Conservation (phyloP, 1,284 basidiomycete genomes). For the Puccinia hordei region DNA sequence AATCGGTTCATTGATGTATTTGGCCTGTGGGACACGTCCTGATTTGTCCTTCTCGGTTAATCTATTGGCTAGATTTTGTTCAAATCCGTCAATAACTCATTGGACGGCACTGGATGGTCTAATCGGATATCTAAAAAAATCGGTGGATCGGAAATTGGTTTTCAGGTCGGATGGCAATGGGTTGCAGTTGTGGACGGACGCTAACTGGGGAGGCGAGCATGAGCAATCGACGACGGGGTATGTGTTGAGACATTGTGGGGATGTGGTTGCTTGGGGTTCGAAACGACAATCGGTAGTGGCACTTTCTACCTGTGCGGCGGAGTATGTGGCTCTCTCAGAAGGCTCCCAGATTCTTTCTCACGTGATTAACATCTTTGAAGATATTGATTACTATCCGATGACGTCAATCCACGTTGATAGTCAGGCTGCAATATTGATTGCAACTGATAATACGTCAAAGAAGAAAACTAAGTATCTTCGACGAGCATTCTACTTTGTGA, state of each 20-base stretch:
- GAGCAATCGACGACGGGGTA: background rate
- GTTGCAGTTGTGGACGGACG: background rate
- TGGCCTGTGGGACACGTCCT: background rate
- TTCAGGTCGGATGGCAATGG: background rate
- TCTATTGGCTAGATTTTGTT: background rate
- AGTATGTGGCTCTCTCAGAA: background rate
- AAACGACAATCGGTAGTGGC: background rate
- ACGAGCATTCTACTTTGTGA: background rate
- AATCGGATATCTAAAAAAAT: background rate
- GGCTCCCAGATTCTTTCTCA: background rate
- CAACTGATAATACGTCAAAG: background rate
- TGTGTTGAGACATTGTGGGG: background rate
- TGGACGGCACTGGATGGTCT: background rate
- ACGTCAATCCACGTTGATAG: background rate
- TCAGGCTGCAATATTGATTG: background rate
- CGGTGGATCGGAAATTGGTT: background rate
- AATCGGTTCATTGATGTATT: background rate
- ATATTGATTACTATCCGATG: background rate
- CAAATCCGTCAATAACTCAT: background rate
- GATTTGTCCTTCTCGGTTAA: slow-evolving; percentile 9
- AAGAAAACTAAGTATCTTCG: background rate
- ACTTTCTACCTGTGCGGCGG: background rate
- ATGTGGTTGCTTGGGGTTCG: background rate
- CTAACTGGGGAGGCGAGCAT: background rate
- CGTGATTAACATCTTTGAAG: background rate